phyloP scores from a whole-genome alignment of 768 basidiomycete species.

The Pisolithus marmoratus region DNA sequence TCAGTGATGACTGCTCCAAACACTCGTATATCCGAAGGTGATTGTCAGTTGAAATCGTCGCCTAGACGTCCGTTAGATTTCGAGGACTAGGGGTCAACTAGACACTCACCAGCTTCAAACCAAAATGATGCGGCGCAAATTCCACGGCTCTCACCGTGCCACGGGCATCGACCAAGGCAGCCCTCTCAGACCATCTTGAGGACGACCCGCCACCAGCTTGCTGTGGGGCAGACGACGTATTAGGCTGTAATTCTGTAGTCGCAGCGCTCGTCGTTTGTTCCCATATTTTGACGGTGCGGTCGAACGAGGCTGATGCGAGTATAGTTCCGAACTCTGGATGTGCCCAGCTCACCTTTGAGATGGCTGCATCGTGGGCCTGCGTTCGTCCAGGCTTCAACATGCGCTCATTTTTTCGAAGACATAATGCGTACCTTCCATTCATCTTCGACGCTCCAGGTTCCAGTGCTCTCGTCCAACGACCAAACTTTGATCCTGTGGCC shows the following conservation, averaged over 20 bases:
- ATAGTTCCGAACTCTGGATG: constrained; percentile 90
- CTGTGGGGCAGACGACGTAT: constrained; percentile 14
- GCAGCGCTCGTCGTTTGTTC: constrained; percentile 48
- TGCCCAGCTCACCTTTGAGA: constrained; percentile 82
- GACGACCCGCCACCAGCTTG: constrained; percentile 13
- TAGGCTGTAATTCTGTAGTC: constrained; percentile 21
- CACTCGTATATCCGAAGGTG: constrained; percentile 87
- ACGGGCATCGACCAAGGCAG: constrained; percentile 73
- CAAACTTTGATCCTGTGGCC: constrained; percentile 71
- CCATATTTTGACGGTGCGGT: constrained; percentile 92
- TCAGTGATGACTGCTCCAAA: constrained; percentile 63
- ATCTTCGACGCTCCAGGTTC: constrained; percentile 73
- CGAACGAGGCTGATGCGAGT: constrained; percentile 83
- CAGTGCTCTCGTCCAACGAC: constrained; percentile 66
- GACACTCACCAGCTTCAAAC: constrained; percentile 72
- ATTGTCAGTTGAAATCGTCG: constrained; percentile 85
- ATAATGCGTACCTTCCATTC: constrained; percentile 77
- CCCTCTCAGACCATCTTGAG: constrained; percentile 68
- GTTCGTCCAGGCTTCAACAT: constrained; percentile 2
- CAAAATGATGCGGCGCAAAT: constrained; percentile 84
- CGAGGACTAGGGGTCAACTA: background rate
- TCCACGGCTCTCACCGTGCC: constrained; percentile 83
- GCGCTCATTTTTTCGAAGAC: background rate
- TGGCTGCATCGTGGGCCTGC: constrained; percentile 92
- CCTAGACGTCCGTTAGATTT: constrained; percentile 39